Evolutionary conservation across 148 eudicot genomes (phyloP).

Genomic region (Vaccinium macrocarpon): DNA sequence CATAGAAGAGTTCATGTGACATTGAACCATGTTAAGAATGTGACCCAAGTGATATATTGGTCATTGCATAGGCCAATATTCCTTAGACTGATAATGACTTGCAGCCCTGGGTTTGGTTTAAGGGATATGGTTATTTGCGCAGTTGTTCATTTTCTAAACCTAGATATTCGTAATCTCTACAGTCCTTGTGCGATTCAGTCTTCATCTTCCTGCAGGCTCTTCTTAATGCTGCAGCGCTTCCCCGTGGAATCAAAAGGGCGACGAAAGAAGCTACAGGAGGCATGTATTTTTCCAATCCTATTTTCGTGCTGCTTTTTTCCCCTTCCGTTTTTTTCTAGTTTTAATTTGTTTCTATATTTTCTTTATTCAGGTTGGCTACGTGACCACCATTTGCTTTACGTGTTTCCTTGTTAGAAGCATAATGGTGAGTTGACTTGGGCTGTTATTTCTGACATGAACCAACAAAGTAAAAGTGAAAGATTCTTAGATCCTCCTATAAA

Average conservation of each 20-base stretch:
- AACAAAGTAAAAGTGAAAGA: neutral
- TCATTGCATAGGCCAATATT: neutral
- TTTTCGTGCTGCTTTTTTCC: neutral
- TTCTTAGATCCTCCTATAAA: neutral
- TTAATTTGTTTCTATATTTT: slow-evolving; percentile 22
- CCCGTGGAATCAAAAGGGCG: slow-evolving; percentile 97
- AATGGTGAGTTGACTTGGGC: slow-evolving; percentile 59
- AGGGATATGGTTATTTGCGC: neutral
- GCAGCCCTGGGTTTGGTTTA: slow-evolving; percentile 4
- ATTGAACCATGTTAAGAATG: neutral
- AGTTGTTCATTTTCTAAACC: neutral
- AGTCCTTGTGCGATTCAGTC: slow-evolving; percentile 5
- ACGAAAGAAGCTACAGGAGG: slow-evolving; percentile 96
- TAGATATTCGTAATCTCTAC: neutral
- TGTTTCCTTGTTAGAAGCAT: slow-evolving; percentile 89
- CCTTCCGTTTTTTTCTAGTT: neutral
- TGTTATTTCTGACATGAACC: neutral
- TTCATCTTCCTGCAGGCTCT: slow-evolving; percentile 60
- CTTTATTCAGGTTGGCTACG: slow-evolving; percentile 69
- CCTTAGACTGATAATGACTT: neutral
- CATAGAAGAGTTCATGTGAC: neutral
- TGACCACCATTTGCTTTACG: slow-evolving; percentile 83
- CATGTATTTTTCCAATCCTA: slow-evolving; percentile 17
- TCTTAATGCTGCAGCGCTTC: slow-evolving; percentile 87
- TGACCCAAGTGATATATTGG: neutral